A percentile compares a stretch with the other conserved stretches of the same genome.
phyloP scores from a whole-genome alignment of 768 basidiomycete genomes.

The Tricholoma furcatifolium region DNA sequence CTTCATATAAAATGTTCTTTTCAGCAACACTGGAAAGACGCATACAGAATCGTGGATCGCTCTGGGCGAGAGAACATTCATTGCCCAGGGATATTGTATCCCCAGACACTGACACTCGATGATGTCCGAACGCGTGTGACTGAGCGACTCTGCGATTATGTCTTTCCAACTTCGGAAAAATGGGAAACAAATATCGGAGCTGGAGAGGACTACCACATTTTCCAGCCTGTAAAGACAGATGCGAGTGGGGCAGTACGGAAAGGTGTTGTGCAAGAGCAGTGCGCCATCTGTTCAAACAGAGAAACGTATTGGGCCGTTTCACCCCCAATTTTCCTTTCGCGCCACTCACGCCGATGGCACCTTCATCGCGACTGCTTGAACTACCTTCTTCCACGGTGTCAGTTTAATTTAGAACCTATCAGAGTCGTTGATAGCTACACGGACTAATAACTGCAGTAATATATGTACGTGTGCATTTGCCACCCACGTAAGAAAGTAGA shows the following conservation, averaged over 20 bases:
- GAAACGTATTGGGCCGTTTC: conserved; percentile 10
- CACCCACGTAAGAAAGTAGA: no score
- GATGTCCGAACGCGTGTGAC: conserved; percentile 8
- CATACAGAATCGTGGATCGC: conserved; percentile 3
- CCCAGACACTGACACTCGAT: conserved; percentile 4
- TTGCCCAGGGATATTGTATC: conserved; percentile 7
- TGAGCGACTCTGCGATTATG: conserved; percentile 4
- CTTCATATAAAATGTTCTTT: no score
- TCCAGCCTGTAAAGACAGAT: not conserved
- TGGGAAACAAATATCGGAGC: not conserved
- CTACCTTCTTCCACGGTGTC: conserved; percentile 6
- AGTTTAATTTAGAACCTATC: conserved; percentile 6
- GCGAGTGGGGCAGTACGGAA: not conserved
- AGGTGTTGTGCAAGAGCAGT: not conserved
- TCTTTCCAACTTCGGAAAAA: conserved; percentile 4
- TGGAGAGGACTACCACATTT: not conserved
- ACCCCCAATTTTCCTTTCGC: conserved; percentile 7
- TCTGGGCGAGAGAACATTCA: conserved; percentile 1
- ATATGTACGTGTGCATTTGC: no score
- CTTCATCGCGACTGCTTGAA: conserved; percentile 10
- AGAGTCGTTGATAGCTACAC: not conserved
- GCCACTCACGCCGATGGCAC: conserved; percentile 9
- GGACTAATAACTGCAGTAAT: no score
- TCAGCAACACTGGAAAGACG: conserved; percentile 7
- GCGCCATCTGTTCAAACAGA: conserved; percentile 5